Base-by-base conservation (phyloP, 139 green algal genomes). In the Mychonastes homosphaera region DNA sequence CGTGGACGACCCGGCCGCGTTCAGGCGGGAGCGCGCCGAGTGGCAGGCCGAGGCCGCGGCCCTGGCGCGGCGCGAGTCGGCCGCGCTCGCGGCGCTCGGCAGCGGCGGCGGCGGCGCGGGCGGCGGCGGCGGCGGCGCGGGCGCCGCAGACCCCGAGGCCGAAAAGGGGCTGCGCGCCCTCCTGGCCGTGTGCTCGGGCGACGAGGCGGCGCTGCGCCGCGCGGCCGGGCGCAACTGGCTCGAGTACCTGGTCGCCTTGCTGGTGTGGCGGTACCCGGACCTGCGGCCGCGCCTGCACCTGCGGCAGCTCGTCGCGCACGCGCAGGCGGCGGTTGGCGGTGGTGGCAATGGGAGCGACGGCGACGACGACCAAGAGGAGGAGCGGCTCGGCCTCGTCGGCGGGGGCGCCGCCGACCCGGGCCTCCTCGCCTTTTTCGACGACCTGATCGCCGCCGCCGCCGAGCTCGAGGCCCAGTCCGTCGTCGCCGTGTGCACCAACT, bases 241-340 rank as follows among this genome's bases (percentile, higher is more conserved):
- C 39, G 82, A 88, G 75, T 62, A 78, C 36, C 69, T 83, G 34
- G 70, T 77, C 6, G 77, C 69, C 7, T 61, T 73, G 49, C 53
- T 87, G 41, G 54, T 86, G 43, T 73, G 76, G 50, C 43, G 60
- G 50, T 68, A 80, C 56, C 68, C 68, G 13, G 51, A 54, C 6
- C 36, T 66, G 21, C 47, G 60, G 16, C 57, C 64, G 13, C 65
- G 62, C 23, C 61, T 69, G 58, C 52, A 77, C 49, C 64, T 84
- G 59, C 28, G 53, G 16, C 64, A 72, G 59, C 57, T 84, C 65
- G 8, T 80, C 35, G 27, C 26, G 4, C 35, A 47, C 9, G 6
- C 28, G 33, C 8, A 5, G 7, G 41, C 41, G 41, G 41, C 10
- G 41, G 41, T n/a, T 39, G 21, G 28, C 27, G 19, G 52, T 23